phyloP scores from a whole-genome alignment of 768 basidiomycete species.

The Gelatoporia subvermispora region DNA sequence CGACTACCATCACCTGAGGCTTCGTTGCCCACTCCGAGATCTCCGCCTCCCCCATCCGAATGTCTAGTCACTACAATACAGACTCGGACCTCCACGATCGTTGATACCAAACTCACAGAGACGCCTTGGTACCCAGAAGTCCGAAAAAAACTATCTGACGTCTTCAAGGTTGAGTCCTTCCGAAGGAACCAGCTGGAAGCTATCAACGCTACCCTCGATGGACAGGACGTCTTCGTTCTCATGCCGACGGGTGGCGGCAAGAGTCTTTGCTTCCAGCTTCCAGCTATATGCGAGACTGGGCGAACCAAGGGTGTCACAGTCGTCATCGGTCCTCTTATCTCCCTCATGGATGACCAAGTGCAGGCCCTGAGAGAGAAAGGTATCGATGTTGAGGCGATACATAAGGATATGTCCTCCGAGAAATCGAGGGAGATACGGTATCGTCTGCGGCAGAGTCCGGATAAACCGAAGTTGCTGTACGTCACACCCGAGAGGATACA shows the following conservation, averaged over 20 bases:
- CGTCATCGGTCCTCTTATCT: conserved; percentile 84
- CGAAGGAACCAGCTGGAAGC: conserved; percentile 84
- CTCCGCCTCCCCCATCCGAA: background rate
- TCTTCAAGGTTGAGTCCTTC: conserved; percentile 67
- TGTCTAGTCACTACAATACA: background rate
- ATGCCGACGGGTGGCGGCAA: conserved; percentile 97
- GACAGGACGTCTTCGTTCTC: conserved; percentile 86
- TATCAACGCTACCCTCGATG: conserved; percentile 72
- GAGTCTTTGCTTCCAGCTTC: conserved; percentile 85
- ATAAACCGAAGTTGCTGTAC: conserved; percentile 70
- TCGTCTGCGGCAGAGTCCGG: conserved; percentile 37
- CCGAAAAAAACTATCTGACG: conserved; percentile 42
- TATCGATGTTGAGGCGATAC: conserved; percentile 68
- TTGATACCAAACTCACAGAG: conserved; percentile 2
- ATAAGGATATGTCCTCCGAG: conserved; percentile 41
- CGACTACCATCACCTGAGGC: too few species aligned
- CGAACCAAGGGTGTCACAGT: conserved; percentile 78
- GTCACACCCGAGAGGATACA: conserved; percentile 89
- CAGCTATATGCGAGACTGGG: conserved; percentile 73
- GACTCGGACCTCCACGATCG: background rate
- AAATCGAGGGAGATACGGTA: conserved; percentile 37
- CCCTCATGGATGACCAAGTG: conserved; percentile 90
- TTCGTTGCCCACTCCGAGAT: background rate
- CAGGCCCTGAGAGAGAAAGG: conserved; percentile 54
- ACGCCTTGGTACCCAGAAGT: conserved; percentile 28